Conservation (phyloP, 1,284 basidiomycete species). For the Naganishia sp. region DNA sequence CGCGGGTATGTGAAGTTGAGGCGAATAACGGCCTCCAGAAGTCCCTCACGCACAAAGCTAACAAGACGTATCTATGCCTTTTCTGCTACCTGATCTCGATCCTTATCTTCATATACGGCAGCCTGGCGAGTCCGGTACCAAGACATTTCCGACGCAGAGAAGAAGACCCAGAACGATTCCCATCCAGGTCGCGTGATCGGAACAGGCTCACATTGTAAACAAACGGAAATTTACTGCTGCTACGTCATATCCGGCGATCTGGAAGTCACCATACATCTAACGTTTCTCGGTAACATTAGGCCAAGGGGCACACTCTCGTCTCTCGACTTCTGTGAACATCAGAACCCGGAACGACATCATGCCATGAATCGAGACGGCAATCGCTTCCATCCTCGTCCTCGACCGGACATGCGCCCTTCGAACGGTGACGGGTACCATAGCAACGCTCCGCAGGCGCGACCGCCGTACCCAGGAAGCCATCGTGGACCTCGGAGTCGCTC, state of each 20-base stretch:
- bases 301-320: neutral
- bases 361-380: conserved; percentile 13
- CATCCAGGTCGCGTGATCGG: conserved; percentile 1
- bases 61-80: too few species aligned
- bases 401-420: neutral
- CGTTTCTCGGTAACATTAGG: neutral
- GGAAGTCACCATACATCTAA: neutral
- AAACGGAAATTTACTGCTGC: conserved; percentile 5
- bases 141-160: neutral
- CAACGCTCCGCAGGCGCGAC: too few species aligned
- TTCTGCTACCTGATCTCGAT: neutral
- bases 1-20: neutral
- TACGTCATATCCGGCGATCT: conserved; percentile 15
- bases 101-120: neutral
- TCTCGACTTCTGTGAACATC: neutral
- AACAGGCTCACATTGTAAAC: conserved; percentile 10
- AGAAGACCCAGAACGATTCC: neutral
- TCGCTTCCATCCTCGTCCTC: neutral
- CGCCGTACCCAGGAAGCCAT: neutral
- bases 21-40: too few species aligned
- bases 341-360: neutral
- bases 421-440: too few species aligned
- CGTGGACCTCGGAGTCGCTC: neutral
- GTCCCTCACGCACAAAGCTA: too few species aligned
- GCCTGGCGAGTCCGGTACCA: neutral